phyloP scores from a whole-genome alignment of 2,329 filamentous ascomycete genomes.

The Grosmannia serpens region DNA sequence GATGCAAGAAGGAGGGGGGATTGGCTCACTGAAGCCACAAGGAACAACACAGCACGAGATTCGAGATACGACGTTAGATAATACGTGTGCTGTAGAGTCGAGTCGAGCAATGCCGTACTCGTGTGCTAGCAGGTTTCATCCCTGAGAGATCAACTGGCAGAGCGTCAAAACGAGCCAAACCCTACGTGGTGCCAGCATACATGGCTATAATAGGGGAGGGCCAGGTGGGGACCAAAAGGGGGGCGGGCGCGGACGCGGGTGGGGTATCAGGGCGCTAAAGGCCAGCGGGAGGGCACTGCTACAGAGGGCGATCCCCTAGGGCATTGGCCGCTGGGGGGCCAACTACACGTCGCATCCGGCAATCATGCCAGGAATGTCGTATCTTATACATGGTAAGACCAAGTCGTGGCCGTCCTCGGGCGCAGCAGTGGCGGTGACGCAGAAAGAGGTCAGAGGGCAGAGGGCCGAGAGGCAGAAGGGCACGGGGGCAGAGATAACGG shows the following conservation, averaged over 20 bases:
- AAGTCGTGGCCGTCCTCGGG: no score
- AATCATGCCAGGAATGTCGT: neutral
- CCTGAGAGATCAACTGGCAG: neutral
- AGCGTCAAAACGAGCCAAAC: conserved; percentile 2
- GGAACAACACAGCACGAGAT: neutral
- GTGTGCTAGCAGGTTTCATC: conserved; percentile 5
- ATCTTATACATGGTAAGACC: neutral
- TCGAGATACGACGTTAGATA: neutral
- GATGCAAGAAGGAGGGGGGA: neutral
- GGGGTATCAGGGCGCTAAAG: conserved; percentile 1
- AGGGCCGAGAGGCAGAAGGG: no score
- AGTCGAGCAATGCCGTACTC: neutral
- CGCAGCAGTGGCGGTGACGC: neutral
- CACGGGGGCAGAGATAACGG: no score
- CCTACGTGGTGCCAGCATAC: neutral
- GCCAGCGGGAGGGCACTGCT: neutral
- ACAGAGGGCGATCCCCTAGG: neutral
- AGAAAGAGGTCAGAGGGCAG: no score
- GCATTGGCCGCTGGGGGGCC: neutral
- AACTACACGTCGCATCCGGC: neutral
- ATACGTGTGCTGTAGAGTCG: neutral
- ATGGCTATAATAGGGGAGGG: neutral
- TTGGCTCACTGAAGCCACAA: neutral
- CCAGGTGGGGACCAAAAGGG: neutral
- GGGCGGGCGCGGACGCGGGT: neutral